Evolutionary conservation across 2,329 filamentous ascomycete genomes (phyloP).

Genomic region (Epicoccum sorghinum): DNA sequence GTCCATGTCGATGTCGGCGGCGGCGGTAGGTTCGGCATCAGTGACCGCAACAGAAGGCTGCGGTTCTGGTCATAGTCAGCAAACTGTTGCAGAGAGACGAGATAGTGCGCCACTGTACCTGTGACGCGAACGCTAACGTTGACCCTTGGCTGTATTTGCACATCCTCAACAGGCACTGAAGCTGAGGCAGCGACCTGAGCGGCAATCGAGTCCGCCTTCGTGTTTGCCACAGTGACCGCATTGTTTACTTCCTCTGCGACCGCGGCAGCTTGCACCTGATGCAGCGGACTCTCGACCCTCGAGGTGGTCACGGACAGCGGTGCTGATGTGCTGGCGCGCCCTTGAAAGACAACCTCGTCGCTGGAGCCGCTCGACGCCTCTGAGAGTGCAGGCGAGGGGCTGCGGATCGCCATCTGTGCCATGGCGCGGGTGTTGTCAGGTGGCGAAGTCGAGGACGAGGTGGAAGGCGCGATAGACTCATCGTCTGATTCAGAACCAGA

Average conservation of each 20-base stretch:
- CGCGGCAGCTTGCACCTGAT: constrained; percentile 1
- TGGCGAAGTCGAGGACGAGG: constrained; percentile 19
- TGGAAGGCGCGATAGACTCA: constrained; percentile 21
- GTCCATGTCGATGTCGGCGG: constrained; percentile 3
- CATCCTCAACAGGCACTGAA: constrained; percentile 5
- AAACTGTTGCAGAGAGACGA: not conserved
- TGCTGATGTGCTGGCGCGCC: constrained; percentile 27
- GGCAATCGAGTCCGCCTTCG: constrained; percentile 3
- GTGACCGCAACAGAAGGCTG: not conserved
- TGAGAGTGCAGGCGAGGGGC: constrained; percentile 43
- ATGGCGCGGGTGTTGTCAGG: constrained; percentile 34
- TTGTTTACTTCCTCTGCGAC: not conserved
- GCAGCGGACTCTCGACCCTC: constrained; percentile 11
- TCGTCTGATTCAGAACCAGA: constrained; percentile 18
- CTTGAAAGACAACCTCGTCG: constrained; percentile 65
- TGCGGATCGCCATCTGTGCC: constrained; percentile 44
- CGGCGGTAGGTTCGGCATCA: constrained; percentile 5
- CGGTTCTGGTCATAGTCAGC: constrained; percentile 2
- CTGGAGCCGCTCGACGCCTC: constrained; percentile 41
- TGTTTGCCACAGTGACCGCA: not conserved
- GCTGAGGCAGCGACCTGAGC: constrained; percentile 4
- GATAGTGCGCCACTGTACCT: not conserved
- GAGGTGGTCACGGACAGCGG: constrained; percentile 6
- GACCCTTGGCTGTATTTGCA: constrained; percentile 9
- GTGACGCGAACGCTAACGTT: constrained; percentile 18